These are phyloP conservation scores for Daldinia decipiens DNA, from an alignment of 495 filamentous ascomycete genomes.

Conservation along the genomic window DNA sequence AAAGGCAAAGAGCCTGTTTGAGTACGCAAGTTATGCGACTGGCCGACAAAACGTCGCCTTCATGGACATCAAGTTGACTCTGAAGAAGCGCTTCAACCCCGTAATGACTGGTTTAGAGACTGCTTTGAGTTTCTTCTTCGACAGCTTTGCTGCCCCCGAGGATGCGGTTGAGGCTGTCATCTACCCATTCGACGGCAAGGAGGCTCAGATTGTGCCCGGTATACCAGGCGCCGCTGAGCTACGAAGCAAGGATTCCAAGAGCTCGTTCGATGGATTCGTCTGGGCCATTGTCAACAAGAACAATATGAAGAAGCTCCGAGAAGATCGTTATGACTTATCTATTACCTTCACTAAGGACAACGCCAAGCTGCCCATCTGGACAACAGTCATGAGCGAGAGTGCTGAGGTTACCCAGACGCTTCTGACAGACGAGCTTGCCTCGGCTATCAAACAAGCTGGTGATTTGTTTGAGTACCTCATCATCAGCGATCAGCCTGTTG, in stretches of 20 bases:
- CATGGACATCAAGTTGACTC: constrained; percentile 80
- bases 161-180: constrained; percentile 78
- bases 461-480: constrained; percentile 88
- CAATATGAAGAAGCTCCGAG: constrained; percentile 85
- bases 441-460: constrained; percentile 82
- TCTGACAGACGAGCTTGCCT: constrained; percentile 83
- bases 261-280: constrained; percentile 87
- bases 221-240: constrained; percentile 66
- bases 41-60: constrained; percentile 94
- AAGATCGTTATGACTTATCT: constrained; percentile 93
- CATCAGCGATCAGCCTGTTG: constrained; percentile 87
- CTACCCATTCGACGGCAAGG: constrained; percentile 92
- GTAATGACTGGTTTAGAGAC: constrained; percentile 74
- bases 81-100: constrained; percentile 92
- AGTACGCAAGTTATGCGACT: constrained; percentile 90
- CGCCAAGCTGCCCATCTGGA: constrained; percentile 88
- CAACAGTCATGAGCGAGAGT: constrained; percentile 94
- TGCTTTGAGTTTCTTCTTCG: constrained; percentile 78
- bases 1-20: constrained; percentile 83
- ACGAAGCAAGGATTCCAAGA: constrained; percentile 70
- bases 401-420: constrained; percentile 92
- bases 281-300: constrained; percentile 97
- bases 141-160: constrained; percentile 70
- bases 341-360: constrained; percentile 93
- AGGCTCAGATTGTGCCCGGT: constrained; percentile 73